phyloP scores from a whole-genome alignment of 768 basidiomycete species.

The Tricholoma terreum region DNA sequence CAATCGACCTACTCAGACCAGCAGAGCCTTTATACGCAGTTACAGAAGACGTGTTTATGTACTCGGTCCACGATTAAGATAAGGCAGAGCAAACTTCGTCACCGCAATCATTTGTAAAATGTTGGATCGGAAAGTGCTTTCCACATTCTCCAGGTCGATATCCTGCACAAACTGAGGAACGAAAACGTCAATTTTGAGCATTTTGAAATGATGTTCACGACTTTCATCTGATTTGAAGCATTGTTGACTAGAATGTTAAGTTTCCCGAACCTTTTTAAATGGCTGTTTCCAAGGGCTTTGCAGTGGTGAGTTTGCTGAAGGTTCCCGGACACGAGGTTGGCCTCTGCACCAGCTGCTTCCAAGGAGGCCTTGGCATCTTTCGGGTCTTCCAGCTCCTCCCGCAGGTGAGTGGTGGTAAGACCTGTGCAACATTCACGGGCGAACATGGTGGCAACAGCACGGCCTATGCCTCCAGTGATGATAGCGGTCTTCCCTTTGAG shows the following conservation, averaged over 20 bases:
- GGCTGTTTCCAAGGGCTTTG: slow-evolving; percentile 44
- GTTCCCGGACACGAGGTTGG: slow-evolving; percentile 38
- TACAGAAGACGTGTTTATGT: slow-evolving; percentile 70
- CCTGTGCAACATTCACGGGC: slow-evolving; percentile 49
- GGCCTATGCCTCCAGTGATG: slow-evolving; percentile 48
- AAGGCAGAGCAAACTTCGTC: slow-evolving; percentile 55
- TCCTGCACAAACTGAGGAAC: slow-evolving; percentile 35
- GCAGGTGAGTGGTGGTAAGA: slow-evolving; percentile 52
- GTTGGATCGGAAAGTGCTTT: slow-evolving; percentile 55
- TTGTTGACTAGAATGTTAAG: slow-evolving; percentile 60
- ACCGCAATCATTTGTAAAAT: slow-evolving; percentile 59
- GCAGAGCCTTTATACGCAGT: slow-evolving; percentile 47
- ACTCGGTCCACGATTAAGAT: slow-evolving; percentile 53
- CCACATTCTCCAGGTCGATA: slow-evolving; percentile 50
- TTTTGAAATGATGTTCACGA: not conserved
- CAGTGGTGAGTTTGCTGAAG: slow-evolving; percentile 41
- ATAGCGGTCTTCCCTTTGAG: slow-evolving; percentile 34
- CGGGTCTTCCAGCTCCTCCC: slow-evolving; percentile 54
- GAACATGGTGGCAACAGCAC: slow-evolving; percentile 47
- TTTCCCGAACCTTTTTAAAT: slow-evolving; percentile 42
- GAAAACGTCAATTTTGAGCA: slow-evolving; percentile 4
- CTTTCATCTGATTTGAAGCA: slow-evolving; percentile 46
- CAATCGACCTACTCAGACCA: slow-evolving; percentile 21
- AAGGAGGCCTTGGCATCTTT: slow-evolving; percentile 46
- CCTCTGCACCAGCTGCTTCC: slow-evolving; percentile 37